Evolutionary conservation across 148 eudicot species (phyloP).

Genomic region (Vaccinium vitisidaea): DNA sequence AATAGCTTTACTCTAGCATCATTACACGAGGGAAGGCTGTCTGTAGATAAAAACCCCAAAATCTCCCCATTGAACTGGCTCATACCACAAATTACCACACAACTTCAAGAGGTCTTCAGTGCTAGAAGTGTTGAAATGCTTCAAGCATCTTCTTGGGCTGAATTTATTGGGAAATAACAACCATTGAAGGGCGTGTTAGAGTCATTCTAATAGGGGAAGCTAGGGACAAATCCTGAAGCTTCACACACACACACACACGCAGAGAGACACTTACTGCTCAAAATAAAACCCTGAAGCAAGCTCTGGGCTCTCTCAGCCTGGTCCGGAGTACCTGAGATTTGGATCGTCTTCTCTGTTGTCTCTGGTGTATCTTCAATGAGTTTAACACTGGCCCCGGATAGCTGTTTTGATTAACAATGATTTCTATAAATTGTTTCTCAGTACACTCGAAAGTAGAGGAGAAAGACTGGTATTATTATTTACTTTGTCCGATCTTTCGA

Average conservation of each 20-base stretch:
- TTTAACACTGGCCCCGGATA: conserved; percentile 93
- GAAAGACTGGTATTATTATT: not conserved
- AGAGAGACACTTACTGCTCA: conserved; percentile 70
- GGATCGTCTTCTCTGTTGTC: conserved; percentile 61
- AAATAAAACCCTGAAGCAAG: conserved; percentile 91
- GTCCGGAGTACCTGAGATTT: conserved; percentile 90
- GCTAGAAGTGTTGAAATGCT: too few relatives aligned
- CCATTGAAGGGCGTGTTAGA: not conserved
- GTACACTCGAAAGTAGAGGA: not conserved
- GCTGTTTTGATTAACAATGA: conserved; percentile 36
- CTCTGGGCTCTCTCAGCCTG: conserved; percentile 99
- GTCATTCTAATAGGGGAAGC: not conserved
- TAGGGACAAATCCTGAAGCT: not conserved
- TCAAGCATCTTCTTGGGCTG: conserved; percentile 49
- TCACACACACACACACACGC: not conserved
- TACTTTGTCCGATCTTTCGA: not conserved
- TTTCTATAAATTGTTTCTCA: not conserved
- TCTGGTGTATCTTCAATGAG: conserved; percentile 74
- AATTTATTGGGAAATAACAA: not conserved
- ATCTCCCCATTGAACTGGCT: not conserved
- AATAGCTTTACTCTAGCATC: not conserved
- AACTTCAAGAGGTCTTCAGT: conserved; percentile 3
- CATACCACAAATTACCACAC: not conserved
- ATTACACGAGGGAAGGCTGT: not conserved
- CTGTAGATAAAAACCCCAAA: not conserved